Evolutionary conservation across 2,329 filamentous ascomycete genomes (phyloP), one percentile per base, ranked within the genome.

Genomic region (Nigrospora oryzae): DNA sequence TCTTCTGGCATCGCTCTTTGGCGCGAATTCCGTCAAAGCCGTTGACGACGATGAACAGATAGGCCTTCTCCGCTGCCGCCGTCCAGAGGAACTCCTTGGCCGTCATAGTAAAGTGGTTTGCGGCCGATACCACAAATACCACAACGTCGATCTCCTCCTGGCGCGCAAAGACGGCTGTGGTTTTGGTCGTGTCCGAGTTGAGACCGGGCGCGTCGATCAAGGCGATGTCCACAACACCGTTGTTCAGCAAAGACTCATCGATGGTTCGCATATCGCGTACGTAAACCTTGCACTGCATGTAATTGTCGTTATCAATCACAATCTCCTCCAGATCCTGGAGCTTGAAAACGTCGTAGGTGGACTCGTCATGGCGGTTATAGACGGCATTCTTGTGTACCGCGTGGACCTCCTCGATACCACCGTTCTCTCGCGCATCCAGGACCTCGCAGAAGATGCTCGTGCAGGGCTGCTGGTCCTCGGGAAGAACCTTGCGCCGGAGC

Each of bases 91-190:
- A 98, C 57, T 98, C 93, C 65, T 87, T 94, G n/a, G 93, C 90
- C 1, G 93, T 95, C 44, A 95, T 81, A 0, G 93, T 98, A 61
- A 98, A 97, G 65, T 98, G 93, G 53, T 98, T 98, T 23, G 91
- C 89, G 3, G 93, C 93, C 11, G 90, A 96, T 5, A 98, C 93
- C 32, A 98, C 93, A 56, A 98, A 98, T 0, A 98, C 90, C 1
- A 98, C 93, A 0, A 98, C 93, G 56, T 98, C 93, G 51, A 98
- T 98, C 66, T 98, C 93, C 63, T 98, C 93, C 61, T 98, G 93
- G 46, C 93, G 78, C 19, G 93, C 93, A 63, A 98, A 98, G 7
- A 98, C 86, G 16, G 93, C 93, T 1, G 93, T 98, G 0, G 93
- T 98, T 69, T 97, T 95, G 38, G 95, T 82, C 1, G 91, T 97